Conservation (phyloP, 1,139 yeast species). For the Entelexis paramagnoliae region DNA sequence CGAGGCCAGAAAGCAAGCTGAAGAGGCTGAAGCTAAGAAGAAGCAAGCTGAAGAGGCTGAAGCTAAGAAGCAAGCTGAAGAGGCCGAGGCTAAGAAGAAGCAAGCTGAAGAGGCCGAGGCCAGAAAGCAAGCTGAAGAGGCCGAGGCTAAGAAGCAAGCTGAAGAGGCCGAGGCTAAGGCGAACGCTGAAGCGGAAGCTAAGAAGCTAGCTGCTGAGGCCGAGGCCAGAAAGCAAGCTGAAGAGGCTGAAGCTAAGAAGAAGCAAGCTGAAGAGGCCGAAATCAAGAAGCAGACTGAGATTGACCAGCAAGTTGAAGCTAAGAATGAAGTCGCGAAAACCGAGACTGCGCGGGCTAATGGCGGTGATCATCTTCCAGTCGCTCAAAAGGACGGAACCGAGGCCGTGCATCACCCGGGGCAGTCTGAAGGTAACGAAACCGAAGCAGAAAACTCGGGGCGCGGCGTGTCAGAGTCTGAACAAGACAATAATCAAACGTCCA, state of each 20-base stretch:
- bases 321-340: too few relatives aligned
- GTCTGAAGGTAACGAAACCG: too few relatives aligned
- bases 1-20: not conserved
- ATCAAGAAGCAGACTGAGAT: not conserved
- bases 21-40: not conserved
- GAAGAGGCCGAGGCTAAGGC: not conserved
- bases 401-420: too few relatives aligned
- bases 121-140: not conserved
- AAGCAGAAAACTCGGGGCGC: too few relatives aligned
- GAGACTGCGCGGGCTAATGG: too few relatives aligned
- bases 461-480: too few relatives aligned
- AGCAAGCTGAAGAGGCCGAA: too few relatives aligned
- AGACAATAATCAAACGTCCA: too few relatives aligned
- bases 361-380: too few relatives aligned
- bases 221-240: not conserved
- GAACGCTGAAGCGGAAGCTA: not conserved
- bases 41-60: not conserved
- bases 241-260: not conserved
- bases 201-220: not conserved
- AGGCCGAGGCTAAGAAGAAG: not conserved
- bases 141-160: not conserved
- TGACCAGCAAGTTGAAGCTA: too few relatives aligned
- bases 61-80: not conserved
- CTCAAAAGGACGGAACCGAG: too few relatives aligned
- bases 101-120: not conserved